Evolutionary conservation across 139 green algal genomes (phyloP).

Genomic region (Nannochloris sp.): DNA sequence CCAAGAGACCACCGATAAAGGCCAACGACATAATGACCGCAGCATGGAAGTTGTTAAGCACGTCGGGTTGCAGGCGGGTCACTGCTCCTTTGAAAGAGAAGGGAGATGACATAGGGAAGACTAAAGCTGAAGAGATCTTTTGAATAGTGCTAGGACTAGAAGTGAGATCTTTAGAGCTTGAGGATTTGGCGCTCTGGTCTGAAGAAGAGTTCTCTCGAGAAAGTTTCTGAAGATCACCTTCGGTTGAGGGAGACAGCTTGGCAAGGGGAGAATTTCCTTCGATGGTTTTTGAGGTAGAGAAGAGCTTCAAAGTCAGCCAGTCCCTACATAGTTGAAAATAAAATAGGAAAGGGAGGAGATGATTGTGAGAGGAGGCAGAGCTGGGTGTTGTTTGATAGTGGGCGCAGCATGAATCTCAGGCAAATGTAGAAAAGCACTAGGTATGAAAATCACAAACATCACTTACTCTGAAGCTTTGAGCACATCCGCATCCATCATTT

Average conservation of each 20-base stretch:
- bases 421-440: conserved; percentile 27
- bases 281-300: background rate
- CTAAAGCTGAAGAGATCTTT: background rate
- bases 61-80: conserved; percentile 1
- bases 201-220: no score
- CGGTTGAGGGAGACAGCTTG: no score
- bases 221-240: no score
- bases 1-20: conserved; percentile 9
- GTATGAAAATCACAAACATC: no score
- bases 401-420: conserved; percentile 17
- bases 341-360: background rate
- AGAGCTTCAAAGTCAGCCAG: conserved; percentile 10
- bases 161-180: conserved; percentile 2
- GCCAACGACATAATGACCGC: background rate
- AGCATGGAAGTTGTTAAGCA: background rate
- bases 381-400: background rate
- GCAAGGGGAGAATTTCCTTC: background rate
- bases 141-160: background rate
- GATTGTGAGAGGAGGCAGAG: background rate
- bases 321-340: background rate
- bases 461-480: no score
- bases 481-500: conserved; percentile 8
- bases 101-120: background rate
- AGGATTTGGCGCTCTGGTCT: background rate
- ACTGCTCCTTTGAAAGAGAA: conserved; percentile 2